A percentile compares a stretch with the other conserved stretches of the same genome.
Evolutionary conservation across 1,284 basidiomycete genomes (phyloP).

Genomic region (Wolfiporia cocos): DNA sequence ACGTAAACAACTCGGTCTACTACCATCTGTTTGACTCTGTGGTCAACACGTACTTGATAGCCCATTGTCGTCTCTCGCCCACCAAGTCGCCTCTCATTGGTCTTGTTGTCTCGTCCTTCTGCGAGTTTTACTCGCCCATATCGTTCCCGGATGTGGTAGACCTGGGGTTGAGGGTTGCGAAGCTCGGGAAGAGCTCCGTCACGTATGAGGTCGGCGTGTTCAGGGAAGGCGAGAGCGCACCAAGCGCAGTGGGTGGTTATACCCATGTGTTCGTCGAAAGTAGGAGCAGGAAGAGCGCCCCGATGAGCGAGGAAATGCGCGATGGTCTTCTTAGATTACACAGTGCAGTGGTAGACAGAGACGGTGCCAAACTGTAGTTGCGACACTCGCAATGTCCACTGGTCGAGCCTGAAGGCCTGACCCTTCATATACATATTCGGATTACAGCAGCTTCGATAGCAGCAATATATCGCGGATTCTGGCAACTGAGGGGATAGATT

Average conservation of each 20-base stretch:
- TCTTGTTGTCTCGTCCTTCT: slow-evolving; percentile 67
- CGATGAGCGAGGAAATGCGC: slow-evolving; percentile 35
- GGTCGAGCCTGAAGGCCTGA: too few species aligned
- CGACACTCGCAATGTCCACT: too few species aligned
- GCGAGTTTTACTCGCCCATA: slow-evolving; percentile 64
- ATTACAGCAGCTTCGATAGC: too few species aligned
- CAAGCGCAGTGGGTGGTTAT: slow-evolving; percentile 68
- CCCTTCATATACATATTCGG: too few species aligned
- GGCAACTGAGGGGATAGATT: too few species aligned
- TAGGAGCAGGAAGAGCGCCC: slow-evolving; percentile 42
- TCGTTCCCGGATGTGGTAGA: slow-evolving; percentile 65
- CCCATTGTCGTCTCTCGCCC: slow-evolving; percentile 38
- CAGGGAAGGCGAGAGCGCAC: slow-evolving; percentile 36
- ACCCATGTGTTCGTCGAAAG: slow-evolving; percentile 77
- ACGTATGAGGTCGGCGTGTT: slow-evolving; percentile 74
- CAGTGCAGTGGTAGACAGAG: too few species aligned
- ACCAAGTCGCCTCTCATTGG: slow-evolving; percentile 49
- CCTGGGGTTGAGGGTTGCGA: slow-evolving; percentile 58
- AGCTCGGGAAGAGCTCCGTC: slow-evolving; percentile 65
- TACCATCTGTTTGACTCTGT: slow-evolving; percentile 75
- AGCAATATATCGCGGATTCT: too few species aligned
- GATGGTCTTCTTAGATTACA: slow-evolving; percentile 35
- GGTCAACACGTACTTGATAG: slow-evolving; percentile 67
- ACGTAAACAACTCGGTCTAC: slow-evolving; percentile 75
- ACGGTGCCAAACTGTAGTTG: too few species aligned